phyloP scores from a whole-genome alignment of 2,329 filamentous ascomycete species.

The Lachnellula subtilissima region DNA sequence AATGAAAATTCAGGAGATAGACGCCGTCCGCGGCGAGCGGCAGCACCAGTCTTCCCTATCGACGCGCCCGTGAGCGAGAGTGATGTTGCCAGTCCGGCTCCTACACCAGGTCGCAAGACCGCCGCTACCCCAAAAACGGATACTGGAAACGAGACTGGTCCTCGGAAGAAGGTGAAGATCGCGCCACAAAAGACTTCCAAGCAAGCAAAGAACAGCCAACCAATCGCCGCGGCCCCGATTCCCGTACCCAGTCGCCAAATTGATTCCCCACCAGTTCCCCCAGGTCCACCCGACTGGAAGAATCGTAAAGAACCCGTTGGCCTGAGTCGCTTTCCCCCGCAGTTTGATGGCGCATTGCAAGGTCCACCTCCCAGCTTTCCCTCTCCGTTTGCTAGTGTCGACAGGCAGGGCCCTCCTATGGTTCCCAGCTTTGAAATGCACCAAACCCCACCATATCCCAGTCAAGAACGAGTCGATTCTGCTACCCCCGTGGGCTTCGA shows the following conservation, averaged over 20 bases:
- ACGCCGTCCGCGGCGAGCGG: constrained; percentile 55
- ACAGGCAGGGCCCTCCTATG: constrained; percentile 16
- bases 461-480: constrained; percentile 27
- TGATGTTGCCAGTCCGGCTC: constrained; percentile 52
- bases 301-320: constrained; percentile 13
- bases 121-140: constrained; percentile 41
- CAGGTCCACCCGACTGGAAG: constrained; percentile 19
- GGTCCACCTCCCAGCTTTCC: constrained; percentile 13
- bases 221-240: constrained; percentile 25
- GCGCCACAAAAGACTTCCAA: constrained; percentile 27
- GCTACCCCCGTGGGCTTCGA: constrained; percentile 24
- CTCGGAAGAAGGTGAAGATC: constrained; percentile 35
- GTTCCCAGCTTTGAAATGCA: constrained; percentile 20
- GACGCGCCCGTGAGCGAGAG: constrained; percentile 58
- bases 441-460: constrained; percentile 10
- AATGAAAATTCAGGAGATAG: constrained; percentile 54
- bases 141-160: constrained; percentile 32
- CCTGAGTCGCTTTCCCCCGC: constrained; percentile 18
- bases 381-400: constrained; percentile 18
- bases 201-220: constrained; percentile 29
- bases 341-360: constrained; percentile 20
- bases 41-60: constrained; percentile 65
- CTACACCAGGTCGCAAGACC: constrained; percentile 52
- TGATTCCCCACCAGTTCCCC: constrained; percentile 21
- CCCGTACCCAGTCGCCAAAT: constrained; percentile 9